Evolutionary conservation across 495 filamentous ascomycete species (phyloP), one percentile per base, ranked within the genome.

Genomic region (Ascobolus immersus): DNA sequence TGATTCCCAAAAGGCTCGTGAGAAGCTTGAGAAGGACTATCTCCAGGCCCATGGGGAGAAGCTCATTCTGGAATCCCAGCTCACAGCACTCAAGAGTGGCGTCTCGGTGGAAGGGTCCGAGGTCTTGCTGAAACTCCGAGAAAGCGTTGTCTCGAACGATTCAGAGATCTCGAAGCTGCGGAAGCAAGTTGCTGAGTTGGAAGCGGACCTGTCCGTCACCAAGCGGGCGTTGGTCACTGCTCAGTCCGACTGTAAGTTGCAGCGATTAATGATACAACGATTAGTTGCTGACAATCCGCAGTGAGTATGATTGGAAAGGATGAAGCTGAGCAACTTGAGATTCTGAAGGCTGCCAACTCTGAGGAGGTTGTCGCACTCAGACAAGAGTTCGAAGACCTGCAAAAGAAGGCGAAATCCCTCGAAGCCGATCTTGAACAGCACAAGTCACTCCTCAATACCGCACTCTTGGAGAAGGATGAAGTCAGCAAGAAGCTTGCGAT

Each of bases 291-390:
- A 37, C 20, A 29, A 34, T 22, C 35, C 17, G 35, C 37, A 63
- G 62, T 59, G 28, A 47, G 42, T 32, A 43, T 66, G 17, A 51
- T 60, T 35, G 52, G 53, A 35, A 54, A 57, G 25, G 63, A 66
- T 30, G 60, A 63, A 33, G 39, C 57, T 14, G 57, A 65, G 26
- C 47, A 61, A 8, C 44, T 65, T 19, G 52, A 52, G 21, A 56
- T 57, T 37, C 43, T 65, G 32, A 64, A 60, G 38, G 53, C 57
- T 28, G 49, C 54, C 25, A 53, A 53, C 28, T 56, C 52, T 4
- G 39, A 48, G 21, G 61, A 65, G 39, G 40, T 62, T 21, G 42
- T 53, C 37, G 52, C 56, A 42, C 36, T 65, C 17, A 56, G 60
- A 10, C 45, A 45, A 15, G 60, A 63, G 28, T 52, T 58, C 48